These are phyloP conservation scores for Vitis hybrid DNA, from an alignment of 177 flowering plant genomes.

Conservation along the genomic window DNA sequence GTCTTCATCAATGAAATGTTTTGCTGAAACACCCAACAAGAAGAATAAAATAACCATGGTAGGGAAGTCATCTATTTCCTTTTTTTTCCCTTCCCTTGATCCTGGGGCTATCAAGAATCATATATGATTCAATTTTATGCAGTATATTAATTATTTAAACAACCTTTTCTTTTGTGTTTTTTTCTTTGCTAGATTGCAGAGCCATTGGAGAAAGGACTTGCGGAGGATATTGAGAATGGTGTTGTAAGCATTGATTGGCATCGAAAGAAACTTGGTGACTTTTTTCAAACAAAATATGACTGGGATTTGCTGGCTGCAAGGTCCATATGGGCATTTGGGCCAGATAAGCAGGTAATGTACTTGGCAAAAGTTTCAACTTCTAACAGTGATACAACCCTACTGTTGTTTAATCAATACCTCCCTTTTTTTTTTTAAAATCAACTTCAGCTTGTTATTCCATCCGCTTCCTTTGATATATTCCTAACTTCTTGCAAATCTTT, in stretches of 20 bases:
- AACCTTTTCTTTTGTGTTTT: background rate
- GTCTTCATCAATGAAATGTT: slow-evolving; percentile 97
- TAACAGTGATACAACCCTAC: background rate
- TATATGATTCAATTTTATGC: background rate
- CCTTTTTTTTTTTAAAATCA: no score
- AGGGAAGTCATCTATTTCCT: slow-evolving; percentile 8
- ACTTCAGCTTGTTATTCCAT: background rate
- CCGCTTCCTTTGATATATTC: background rate
- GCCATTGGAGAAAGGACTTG: slow-evolving; percentile 94
- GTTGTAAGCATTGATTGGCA: slow-evolving; percentile 95
- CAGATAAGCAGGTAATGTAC: slow-evolving; percentile 86
- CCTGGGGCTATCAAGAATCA: background rate
- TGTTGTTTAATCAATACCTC: background rate
- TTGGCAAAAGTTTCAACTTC: background rate
- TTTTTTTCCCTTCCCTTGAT: background rate
- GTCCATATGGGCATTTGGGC: slow-evolving; percentile 99
- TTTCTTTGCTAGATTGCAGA: slow-evolving; percentile 74
- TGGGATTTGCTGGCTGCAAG: slow-evolving; percentile 99
- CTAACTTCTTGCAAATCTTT: no score
- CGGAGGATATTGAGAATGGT: slow-evolving; percentile 97
- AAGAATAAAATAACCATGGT: slow-evolving; percentile 99
- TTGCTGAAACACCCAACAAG: slow-evolving; percentile 99
- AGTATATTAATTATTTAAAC: background rate
- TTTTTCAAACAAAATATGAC: slow-evolving; percentile 83
- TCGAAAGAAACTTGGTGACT: slow-evolving; percentile 76